Conservation (phyloP, 2,329 filamentous ascomycete species). For the Endothia cerciana region DNA sequence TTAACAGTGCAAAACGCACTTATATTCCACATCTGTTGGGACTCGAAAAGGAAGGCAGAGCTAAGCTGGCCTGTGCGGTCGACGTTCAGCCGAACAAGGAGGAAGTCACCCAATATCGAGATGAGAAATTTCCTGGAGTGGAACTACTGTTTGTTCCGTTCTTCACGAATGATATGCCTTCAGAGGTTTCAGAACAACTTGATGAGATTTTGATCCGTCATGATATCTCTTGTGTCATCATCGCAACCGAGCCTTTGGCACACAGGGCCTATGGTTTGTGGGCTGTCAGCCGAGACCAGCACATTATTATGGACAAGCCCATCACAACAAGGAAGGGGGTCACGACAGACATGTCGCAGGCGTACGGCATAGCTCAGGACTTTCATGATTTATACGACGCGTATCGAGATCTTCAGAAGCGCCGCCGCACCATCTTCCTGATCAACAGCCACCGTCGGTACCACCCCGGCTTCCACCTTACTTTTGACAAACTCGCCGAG, state of each 20-base stretch:
- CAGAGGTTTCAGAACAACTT: not conserved
- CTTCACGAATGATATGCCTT: not conserved
- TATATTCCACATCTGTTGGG: too few species aligned
- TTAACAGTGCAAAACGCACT: too few species aligned
- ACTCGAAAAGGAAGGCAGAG: too few species aligned
- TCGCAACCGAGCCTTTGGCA: not conserved
- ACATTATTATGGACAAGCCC: not conserved
- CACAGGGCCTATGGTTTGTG: not conserved
- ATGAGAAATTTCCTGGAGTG: too few species aligned
- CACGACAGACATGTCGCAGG: not conserved
- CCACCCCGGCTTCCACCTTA: not conserved
- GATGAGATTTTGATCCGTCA: not conserved
- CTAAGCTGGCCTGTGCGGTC: too few species aligned
- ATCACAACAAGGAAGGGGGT: not conserved
- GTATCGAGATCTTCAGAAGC: not conserved
- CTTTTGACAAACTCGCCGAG: not conserved
- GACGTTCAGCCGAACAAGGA: too few species aligned
- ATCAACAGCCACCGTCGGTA: not conserved
- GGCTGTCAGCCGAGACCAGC: not conserved
- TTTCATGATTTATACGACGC: not conserved
- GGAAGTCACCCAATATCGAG: too few species aligned
- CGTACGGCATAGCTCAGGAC: not conserved
- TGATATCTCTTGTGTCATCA: not conserved
- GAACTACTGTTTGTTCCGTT: not conserved
- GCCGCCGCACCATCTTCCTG: not conserved